Base-by-base conservation (phyloP, 1,284 basidiomycete species). In the Moesziomyces sp. region DNA sequence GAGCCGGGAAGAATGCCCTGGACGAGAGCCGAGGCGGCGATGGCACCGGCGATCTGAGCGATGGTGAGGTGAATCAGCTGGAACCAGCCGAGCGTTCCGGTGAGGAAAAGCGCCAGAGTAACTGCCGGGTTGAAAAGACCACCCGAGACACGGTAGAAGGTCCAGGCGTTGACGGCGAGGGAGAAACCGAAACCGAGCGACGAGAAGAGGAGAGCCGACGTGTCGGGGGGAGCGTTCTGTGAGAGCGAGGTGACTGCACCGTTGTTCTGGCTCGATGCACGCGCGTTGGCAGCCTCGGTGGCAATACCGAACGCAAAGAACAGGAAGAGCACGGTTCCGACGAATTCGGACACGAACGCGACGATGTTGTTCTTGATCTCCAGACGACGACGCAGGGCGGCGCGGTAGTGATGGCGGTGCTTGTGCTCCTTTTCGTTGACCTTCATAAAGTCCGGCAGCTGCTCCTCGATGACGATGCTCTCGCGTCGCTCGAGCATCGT, bases 331-430 rank as follows among this genome's bases (percentile, higher is more conserved):
- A 85, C 84, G 0, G 86, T 87, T 19, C 86, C 86, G 34, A 86
- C 84, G 50, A 85, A 87, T 72, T 87, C 86, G 58, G 86, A 86
- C 10, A 86, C 65, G 67, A 85, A 85, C 21, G 86, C 86, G 52
- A 86, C 82, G 30, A 84, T 58, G 58, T 86, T 66, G 58, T 82
- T 91, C 86, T 96, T 96, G 63, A 79, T 52, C 50, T 66, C 26
- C 28, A 76, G 58, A 13, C 70, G 50, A 10, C 58, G 52, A 28
- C 51, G 42, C 11, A 76, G 58, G 10, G 61, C 63, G 21, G 55
- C 74, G 19, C 65, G 70, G 59, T 73, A 69, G 60, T 60, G 58
- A 51, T 68, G 69, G 19, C 63, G 58, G 30, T 73, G 70, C 40
- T 67, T 67, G 64, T 73, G 70, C 9, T 74, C 57, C 49, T 53